Evolutionary conservation across 129 eudicot genomes (phyloP), one percentile per base, ranked within the genome.

Genomic region (Tagetes patula): DNA sequence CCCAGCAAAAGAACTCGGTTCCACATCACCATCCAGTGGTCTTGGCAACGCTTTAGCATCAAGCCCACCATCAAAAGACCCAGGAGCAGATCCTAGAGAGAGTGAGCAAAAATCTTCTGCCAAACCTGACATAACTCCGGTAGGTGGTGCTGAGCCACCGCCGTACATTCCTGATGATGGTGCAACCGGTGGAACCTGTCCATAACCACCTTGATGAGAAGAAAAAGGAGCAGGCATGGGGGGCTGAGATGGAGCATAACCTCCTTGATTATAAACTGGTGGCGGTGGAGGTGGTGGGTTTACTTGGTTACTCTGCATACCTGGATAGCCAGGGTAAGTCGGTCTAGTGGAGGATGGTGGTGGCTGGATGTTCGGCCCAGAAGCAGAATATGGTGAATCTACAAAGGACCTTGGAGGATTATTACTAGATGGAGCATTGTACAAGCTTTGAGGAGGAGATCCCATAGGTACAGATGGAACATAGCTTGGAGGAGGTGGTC

Each of bases 1-100:
- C 70, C 82, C 89, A 49, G 92, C 76, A 64, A 86, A 86, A 61
- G 80, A 66, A 52, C 71, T 90, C 40, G 96, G 96, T 79, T 94
- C 87, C 52, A 94, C 86, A 76, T 94, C 98, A 46, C 96, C 98
- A 32, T 94, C 92, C 74, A 94, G 60, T 65, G 98, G 98, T 79
- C 96, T 86, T 46, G 96, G 98, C 78, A 94, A 80, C 8, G 78
- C 75, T 65, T 87, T 87, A 50, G 88, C 31, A 90, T 94, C 98
- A 54, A 87, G 75, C 65, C 98, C 96, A 60, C 85, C 38, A 84
- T 94, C 96, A 77, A 84, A 87, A 3, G 98, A 86, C 69, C 98
- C 98, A 65, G 98, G 98, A 43, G 81, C 73, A 7, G 98, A 79
- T 34, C 91, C 92, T 56, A 94, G 43, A 58, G 96, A 84, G 45